Base-by-base conservation (phyloP, 1,139 yeast species). In the Taiozyma sp. region DNA sequence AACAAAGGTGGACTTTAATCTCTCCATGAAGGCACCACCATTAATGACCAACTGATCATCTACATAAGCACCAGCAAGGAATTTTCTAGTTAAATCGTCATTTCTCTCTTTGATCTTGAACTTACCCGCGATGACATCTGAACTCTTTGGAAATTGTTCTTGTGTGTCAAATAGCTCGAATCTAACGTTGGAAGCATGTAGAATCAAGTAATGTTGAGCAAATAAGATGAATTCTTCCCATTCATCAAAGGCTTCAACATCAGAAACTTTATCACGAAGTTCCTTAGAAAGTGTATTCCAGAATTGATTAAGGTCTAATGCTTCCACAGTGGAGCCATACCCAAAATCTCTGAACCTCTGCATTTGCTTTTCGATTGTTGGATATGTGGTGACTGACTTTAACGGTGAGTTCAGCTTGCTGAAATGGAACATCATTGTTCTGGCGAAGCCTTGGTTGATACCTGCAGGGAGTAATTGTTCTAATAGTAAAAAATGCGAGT, bases 201-300 rank as follows among this genome's bases (percentile, higher is more conserved):
- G 72, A 36, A 86, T 73, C 41, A 84, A 73, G 63, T 88, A 88
- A 64, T 87, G 95, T 59, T 87, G 95, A 56, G 91, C 83, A 62
- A 87, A 88, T 19, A 86, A 65, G 30, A 84, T 76, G 57, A 87
- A 87, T 65, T 88, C 96, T 66, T 88, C 96, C 82, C 88, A 79
- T 67, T 88, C 96, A 64, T 88, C 96, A 66, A 88, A 88, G 9
- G 79, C 79, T 64, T 88, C 96, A 29, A 84, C 75, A 2, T 65
- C 51, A 14, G 73, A 74, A 19, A 88, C 77, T 48, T 69, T 66
- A 0, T 55, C 44, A 59, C 78, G 81, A n/a, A 71, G 65, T 0
- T 70, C 72, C 3, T 60, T 59, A 9, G 74, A 51, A 71, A 71
- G 44, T 61, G 66, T 32, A 62, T 64, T 88, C 96, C 90, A 69